These are phyloP conservation scores for thale cress (Arabidopsis thaliana) DNA, from an alignment of 345 rosid species.

Conservation along the genomic window DNA sequence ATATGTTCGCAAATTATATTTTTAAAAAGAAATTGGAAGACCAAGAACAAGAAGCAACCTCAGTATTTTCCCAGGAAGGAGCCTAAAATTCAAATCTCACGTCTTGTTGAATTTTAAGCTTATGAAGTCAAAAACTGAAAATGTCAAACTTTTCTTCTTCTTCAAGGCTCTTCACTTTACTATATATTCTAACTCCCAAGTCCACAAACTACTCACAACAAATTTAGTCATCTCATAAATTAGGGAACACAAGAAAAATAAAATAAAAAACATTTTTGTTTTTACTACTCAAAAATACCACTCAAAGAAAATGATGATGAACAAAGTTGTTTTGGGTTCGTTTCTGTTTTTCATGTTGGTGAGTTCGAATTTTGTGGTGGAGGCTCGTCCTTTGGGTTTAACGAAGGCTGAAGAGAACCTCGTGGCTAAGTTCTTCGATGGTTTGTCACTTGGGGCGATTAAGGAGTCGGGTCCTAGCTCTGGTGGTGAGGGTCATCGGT, in stretches of 20 bases:
- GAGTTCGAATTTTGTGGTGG: constrained; percentile 34
- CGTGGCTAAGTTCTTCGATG: constrained; percentile 50
- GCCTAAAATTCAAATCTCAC: constrained; percentile 16
- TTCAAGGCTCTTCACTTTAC: constrained; percentile 27
- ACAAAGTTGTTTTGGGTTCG: constrained; percentile 29
- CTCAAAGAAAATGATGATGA: constrained; percentile 46
- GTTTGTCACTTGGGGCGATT: constrained; percentile 54
- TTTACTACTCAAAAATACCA: not conserved
- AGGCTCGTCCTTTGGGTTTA: constrained; percentile 54
- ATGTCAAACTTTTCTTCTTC: constrained; percentile 32
- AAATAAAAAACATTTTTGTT: not conserved
- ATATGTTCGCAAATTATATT: not conserved
- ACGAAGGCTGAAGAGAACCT: constrained; percentile 34
- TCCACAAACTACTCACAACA: constrained; percentile 36
- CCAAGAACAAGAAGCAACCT: constrained; percentile 42
- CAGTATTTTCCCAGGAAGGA: constrained; percentile 34
- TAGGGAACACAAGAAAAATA: not conserved
- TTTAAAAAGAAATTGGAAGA: not conserved
- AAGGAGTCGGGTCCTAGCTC: constrained; percentile 57
- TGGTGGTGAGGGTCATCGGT: constrained; percentile 57
- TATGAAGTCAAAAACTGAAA: constrained; percentile 11
- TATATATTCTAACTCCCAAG: constrained; percentile 41
- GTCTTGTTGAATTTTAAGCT: constrained; percentile 41
- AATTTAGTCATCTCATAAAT: not conserved
- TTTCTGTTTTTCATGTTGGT: constrained; percentile 37